These are phyloP conservation scores for Orychophragmus violaceus DNA, from an alignment of 345 rosid species.

Conservation along the genomic window DNA sequence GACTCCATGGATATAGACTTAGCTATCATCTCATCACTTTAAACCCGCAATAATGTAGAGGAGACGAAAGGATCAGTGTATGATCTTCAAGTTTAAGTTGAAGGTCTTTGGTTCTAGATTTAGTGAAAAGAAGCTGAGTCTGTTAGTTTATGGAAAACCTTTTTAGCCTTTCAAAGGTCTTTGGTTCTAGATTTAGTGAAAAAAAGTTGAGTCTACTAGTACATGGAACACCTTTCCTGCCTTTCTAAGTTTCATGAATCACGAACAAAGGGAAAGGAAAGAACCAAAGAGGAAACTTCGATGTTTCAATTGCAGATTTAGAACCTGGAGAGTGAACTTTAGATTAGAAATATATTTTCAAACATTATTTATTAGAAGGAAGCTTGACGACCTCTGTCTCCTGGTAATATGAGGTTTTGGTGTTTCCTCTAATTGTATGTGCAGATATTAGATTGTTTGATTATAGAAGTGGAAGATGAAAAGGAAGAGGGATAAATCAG, in stretches of 20 bases:
- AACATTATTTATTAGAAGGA: neutral
- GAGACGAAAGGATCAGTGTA: neutral
- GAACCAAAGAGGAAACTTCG: neutral
- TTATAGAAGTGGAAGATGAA: neutral
- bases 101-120: too few species aligned
- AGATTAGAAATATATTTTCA: neutral
- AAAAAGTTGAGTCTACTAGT: neutral
- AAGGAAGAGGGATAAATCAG: neutral
- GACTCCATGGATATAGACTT: neutral
- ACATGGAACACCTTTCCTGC: neutral
- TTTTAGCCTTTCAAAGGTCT: too few species aligned
- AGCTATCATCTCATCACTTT: too few species aligned
- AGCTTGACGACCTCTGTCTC: neutral
- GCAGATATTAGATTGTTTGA: neutral
- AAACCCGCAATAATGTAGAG: too few species aligned
- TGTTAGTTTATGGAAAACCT: too few species aligned
- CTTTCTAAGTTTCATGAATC: neutral
- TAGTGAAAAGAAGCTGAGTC: too few species aligned
- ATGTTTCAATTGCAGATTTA: neutral
- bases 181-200: neutral
- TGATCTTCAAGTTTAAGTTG: neutral
- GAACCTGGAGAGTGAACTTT: neutral
- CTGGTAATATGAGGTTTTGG: neutral
- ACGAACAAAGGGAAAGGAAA: neutral
- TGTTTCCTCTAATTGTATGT: neutral